Evolutionary conservation across 2,329 filamentous ascomycete genomes (phyloP).

Genomic region (Ophiostoma novo-ulmi): DNA sequence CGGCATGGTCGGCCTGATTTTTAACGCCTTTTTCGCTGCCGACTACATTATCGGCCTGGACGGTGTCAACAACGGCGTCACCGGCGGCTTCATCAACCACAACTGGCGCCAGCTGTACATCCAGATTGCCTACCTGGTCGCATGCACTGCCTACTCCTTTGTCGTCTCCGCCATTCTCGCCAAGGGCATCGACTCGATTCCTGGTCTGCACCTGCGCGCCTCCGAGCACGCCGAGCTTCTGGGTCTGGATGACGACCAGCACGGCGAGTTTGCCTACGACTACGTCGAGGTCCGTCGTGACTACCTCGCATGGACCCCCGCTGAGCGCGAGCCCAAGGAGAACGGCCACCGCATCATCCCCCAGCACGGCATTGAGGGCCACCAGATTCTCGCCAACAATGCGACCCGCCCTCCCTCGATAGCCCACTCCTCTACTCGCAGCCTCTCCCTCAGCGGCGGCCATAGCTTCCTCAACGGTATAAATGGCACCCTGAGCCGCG

Average conservation of each 20-base stretch:
- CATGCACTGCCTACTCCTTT: constrained; percentile 63
- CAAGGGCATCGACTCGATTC: constrained; percentile 67
- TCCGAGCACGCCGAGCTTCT: constrained; percentile 77
- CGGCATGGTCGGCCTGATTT: constrained; percentile 63
- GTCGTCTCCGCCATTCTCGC: constrained; percentile 68
- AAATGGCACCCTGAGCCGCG: not conserved
- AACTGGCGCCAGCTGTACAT: constrained; percentile 72
- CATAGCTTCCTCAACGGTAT: not conserved
- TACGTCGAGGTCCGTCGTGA: constrained; percentile 85
- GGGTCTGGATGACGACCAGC: constrained; percentile 85
- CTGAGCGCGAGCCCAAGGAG: constrained; percentile 58
- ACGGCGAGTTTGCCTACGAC: constrained; percentile 85
- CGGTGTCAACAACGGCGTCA: constrained; percentile 62
- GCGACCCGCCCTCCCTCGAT: not conserved
- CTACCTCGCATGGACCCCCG: constrained; percentile 82
- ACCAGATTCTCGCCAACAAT: constrained; percentile 50
- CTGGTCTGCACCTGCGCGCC: constrained; percentile 73
- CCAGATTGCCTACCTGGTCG: constrained; percentile 71
- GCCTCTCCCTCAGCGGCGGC: constrained; percentile 1
- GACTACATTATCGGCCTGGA: constrained; percentile 69
- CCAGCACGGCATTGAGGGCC: constrained; percentile 67
- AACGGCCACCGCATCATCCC: constrained; percentile 56
- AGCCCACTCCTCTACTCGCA: not conserved
- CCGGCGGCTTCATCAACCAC: constrained; percentile 69
- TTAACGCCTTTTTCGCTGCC: constrained; percentile 68